Base-by-base conservation (phyloP, 305 asterid genomes). In the Plantago coronopus region DNA sequence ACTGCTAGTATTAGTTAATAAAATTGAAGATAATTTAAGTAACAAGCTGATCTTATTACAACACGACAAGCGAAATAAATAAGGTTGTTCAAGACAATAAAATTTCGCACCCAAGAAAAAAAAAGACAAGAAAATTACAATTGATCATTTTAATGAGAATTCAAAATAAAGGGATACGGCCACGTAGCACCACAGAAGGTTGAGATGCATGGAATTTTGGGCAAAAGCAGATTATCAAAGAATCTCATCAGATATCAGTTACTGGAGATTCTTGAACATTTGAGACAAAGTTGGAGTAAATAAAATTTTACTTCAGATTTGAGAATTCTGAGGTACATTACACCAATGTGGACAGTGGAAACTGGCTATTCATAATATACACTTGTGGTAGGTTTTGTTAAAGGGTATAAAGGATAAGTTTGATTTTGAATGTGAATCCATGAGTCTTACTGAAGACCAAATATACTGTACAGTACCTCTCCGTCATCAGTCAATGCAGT, bases 401-500 rank as follows among this genome's bases (percentile, higher is more conserved):
- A 2, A 34, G 55, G 27, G 23, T 37, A 21, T 40, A 60, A 38
- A 43, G 15, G 66, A 44, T 37, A 17, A 47, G 60, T 60, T 34
- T 61, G 21, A 25, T 57, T 51, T 58, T 64, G 15, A 29, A 19
- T 16, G 65, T 5, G 48, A n/a, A 60, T 45, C 46, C 11, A 27
- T 23, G 34, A 47, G 42, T 51, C 40, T 51, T 45, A 38, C 44
- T 7, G 51, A 22, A 29, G 53, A 69, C 64, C 11, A 61, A 21
- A 56, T 27, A 58, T 21, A 37, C 44, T 67, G 55, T 46, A 48
- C 54, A 38, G 27, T 78, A 88, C 99, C 88, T 89, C 97, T 56
- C 99, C 99, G 47, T 93, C 91, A 71, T 81, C 84, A 69, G 97
- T 93, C 82, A 93, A 76, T 49, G 88, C 99, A 59, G 95, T 85